A percentile compares a stretch with the other conserved stretches of the same genome.
phyloP scores from a whole-genome alignment of 2,329 filamentous ascomycete genomes.

The Xylaria sp. region DNA sequence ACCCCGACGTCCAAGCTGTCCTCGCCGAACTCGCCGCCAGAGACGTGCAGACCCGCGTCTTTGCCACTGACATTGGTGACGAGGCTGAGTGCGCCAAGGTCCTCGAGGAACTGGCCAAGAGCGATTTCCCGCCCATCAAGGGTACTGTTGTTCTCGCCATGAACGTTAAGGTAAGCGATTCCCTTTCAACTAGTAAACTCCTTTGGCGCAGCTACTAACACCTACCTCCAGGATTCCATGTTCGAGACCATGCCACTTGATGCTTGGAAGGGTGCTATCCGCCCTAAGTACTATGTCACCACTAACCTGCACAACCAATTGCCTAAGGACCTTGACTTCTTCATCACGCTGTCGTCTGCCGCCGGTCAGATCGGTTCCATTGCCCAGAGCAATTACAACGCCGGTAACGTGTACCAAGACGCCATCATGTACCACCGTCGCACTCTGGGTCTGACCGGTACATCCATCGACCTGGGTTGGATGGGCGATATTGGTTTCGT shows the following conservation, averaged over 20 bases:
- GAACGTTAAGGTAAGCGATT: constrained; percentile 45
- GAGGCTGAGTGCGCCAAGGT: constrained; percentile 41
- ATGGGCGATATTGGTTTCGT: constrained; percentile 47
- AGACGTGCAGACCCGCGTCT: constrained; percentile 40
- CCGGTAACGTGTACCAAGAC: constrained; percentile 48
- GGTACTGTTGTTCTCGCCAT: constrained; percentile 44
- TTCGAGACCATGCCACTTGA: constrained; percentile 47
- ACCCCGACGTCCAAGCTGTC: constrained; percentile 44
- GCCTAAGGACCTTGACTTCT: constrained; percentile 48
- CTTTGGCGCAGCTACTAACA: constrained; percentile 25
- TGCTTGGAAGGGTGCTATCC: constrained; percentile 43
- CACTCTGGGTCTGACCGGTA: constrained; percentile 43
- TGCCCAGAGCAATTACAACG: constrained; percentile 48
- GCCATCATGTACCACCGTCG: constrained; percentile 45
- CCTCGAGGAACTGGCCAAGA: constrained; percentile 41
- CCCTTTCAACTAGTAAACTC: background rate
- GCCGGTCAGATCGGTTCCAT: constrained; percentile 48
- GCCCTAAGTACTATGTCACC: constrained; percentile 45
- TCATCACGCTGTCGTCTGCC: constrained; percentile 45
- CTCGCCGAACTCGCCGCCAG: constrained; percentile 40
- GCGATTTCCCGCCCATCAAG: constrained; percentile 44
- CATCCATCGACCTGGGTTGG: constrained; percentile 45
- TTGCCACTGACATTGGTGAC: constrained; percentile 42
- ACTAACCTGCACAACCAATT: constrained; percentile 45
- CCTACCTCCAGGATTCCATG: constrained; percentile 43